phyloP scores from a whole-genome alignment of 768 basidiomycete species.

The Russula sp. region DNA sequence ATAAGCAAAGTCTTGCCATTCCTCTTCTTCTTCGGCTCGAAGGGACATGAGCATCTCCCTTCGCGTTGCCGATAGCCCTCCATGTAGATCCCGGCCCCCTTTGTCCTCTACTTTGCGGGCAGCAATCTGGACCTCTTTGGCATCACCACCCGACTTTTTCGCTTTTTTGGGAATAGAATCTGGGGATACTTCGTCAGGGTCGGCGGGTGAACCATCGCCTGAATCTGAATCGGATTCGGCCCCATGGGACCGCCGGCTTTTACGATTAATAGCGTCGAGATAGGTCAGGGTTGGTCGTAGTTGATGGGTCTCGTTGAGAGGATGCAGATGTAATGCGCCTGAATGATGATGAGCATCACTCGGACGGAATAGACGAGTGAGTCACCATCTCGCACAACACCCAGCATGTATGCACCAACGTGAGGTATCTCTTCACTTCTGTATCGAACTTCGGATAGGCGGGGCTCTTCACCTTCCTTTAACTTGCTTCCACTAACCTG shows the following conservation, averaged over 20 bases:
- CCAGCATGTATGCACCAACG: constrained; percentile 65
- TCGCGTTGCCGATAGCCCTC: constrained; percentile 60
- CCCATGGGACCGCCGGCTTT: constrained; percentile 41
- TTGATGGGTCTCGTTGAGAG: constrained; percentile 72
- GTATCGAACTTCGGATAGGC: constrained; percentile 62
- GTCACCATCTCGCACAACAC: constrained; percentile 65
- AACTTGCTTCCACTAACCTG: constrained; percentile 39
- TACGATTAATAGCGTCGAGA: constrained; percentile 64
- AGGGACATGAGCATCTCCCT: constrained; percentile 74
- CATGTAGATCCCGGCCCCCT: constrained; percentile 45
- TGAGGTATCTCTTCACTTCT: constrained; percentile 65
- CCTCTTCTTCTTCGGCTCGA: constrained; percentile 69
- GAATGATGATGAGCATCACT: constrained; percentile 13
- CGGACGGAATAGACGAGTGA: constrained; percentile 2
- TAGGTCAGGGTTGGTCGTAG: constrained; percentile 78
- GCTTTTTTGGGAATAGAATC: constrained; percentile 47
- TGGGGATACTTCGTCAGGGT: constrained; percentile 65
- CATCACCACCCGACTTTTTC: constrained; percentile 46
- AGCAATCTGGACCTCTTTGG: constrained; percentile 71
- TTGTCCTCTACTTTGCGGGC: constrained; percentile 61
- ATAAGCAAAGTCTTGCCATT: constrained; percentile 64
- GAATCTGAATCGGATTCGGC: constrained; percentile 61
- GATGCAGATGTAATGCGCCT: constrained; percentile 74
- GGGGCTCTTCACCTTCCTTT: constrained; percentile 30
- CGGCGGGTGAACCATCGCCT: constrained; percentile 72